Percentiles rank a stretch among this genome's conserved stretches.
Evolutionary conservation across 2,329 filamentous ascomycete species (phyloP).

Genomic region (Torrubiella hemipterigena): DNA sequence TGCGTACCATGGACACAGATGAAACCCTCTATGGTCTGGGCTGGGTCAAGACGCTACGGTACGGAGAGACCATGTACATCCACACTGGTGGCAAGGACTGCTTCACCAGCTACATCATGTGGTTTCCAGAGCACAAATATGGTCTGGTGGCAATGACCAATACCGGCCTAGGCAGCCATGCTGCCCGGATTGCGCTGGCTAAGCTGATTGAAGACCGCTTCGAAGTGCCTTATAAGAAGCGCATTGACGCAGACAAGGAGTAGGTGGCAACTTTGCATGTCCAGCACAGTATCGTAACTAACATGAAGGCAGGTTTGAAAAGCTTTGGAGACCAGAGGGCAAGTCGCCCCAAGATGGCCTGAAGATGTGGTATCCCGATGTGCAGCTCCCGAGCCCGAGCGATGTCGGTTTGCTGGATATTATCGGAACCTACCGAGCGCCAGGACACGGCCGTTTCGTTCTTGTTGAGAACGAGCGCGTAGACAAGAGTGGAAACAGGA

Average conservation of each 20-base stretch:
- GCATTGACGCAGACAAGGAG: slow-evolving; percentile 1
- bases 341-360: not conserved
- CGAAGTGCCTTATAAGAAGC: not conserved
- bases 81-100: slow-evolving; percentile 2
- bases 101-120: not conserved
- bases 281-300: not conserved
- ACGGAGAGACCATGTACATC: slow-evolving; percentile 1
- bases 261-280: slow-evolving; percentile 1
- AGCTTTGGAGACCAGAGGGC: not conserved
- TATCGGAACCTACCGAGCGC: too few relatives aligned
- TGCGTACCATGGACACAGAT: slow-evolving; percentile 1
- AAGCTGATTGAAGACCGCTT: slow-evolving; percentile 4
- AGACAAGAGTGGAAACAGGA: too few relatives aligned
- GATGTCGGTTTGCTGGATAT: too few relatives aligned
- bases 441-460: too few relatives aligned
- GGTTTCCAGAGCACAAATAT: slow-evolving; percentile 2
- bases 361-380: slow-evolving; percentile 2
- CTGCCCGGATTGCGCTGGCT: not conserved
- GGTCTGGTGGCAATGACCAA: slow-evolving; percentile 2
- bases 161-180: not conserved
- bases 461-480: too few relatives aligned
- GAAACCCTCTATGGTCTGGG: slow-evolving; percentile 1
- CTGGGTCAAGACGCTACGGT: not conserved
- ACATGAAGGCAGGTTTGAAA: not conserved
- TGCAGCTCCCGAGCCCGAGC: too few relatives aligned